Evolutionary conservation across 352 stramenopile species (phyloP).

Genomic region (Saprolegnia diclina): DNA sequence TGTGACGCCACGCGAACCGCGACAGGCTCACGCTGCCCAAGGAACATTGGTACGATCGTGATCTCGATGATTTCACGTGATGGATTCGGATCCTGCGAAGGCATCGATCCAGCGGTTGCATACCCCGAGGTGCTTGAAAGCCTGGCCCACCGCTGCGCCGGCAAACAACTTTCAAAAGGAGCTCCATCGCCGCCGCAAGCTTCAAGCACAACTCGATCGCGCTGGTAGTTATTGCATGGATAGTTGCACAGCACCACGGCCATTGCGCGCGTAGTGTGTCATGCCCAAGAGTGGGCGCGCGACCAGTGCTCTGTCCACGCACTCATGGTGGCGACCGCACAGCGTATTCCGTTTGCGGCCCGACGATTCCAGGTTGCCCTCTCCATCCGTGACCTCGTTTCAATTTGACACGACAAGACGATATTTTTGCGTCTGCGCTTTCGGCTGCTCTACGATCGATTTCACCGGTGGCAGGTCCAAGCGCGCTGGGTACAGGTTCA

Average conservation of each 20-base stretch:
- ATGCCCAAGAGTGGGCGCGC: conserved; percentile 39
- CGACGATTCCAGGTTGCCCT: conserved; percentile 39
- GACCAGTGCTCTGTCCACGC: conserved; percentile 50
- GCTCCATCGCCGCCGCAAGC: neutral
- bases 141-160: neutral
- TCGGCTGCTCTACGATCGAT: conserved; percentile 21
- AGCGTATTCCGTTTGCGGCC: conserved; percentile 38
- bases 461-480: conserved; percentile 33
- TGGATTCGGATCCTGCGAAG: too few relatives aligned
- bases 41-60: neutral
- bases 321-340: conserved; percentile 16
- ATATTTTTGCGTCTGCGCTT: neutral
- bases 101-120: neutral
- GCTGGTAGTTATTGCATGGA: neutral
- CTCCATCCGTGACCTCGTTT: neutral
- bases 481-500: conserved; percentile 29
- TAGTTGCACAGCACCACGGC: neutral
- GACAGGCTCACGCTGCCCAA: neutral
- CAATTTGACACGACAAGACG: neutral
- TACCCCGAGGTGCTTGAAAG: neutral
- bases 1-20: neutral
- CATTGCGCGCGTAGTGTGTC: conserved; percentile 11
- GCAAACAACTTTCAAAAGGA: neutral
- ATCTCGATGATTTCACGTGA: too few relatives aligned
- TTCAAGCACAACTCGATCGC: neutral